A percentile compares a stretch with the other conserved stretches of the same genome.
Evolutionary conservation across 495 filamentous ascomycete genomes (phyloP).

Genomic region (Aspergillus heteromorphus): DNA sequence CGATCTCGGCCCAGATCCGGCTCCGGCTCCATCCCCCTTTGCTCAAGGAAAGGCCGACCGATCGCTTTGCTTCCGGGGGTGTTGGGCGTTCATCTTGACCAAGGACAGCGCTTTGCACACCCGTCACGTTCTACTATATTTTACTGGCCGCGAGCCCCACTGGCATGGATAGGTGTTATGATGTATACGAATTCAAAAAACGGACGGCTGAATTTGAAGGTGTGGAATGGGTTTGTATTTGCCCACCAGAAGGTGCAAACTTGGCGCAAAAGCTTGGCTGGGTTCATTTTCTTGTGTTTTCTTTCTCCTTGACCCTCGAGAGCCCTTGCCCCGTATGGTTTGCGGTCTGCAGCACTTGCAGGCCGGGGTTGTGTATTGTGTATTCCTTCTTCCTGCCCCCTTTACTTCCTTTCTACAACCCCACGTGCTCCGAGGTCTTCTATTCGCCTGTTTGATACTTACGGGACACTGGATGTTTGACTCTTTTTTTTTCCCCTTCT

Average conservation of each 20-base stretch:
- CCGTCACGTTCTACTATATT: slow-evolving; percentile 10
- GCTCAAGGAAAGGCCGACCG: not conserved
- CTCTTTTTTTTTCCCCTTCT: slow-evolving; percentile 1
- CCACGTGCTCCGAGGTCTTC: slow-evolving; percentile 5
- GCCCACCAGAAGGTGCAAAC: slow-evolving; percentile 27
- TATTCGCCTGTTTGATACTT: slow-evolving; percentile 17
- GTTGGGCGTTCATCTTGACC: not conserved
- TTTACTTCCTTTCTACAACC: slow-evolving; percentile 5
- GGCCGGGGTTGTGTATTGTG: slow-evolving; percentile 3
- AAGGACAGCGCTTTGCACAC: not conserved
- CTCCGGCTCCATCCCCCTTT: slow-evolving; percentile 1
- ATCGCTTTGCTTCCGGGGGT: slow-evolving; percentile 12
- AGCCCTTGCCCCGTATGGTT: slow-evolving; percentile 1
- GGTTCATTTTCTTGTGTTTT: slow-evolving; percentile 23
- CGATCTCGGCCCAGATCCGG: not conserved
- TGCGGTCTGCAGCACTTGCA: not conserved
- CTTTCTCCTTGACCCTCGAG: slow-evolving; percentile 8
- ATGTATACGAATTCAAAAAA: slow-evolving; percentile 40
- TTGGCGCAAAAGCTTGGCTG: slow-evolving; percentile 30
- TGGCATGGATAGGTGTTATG: slow-evolving; percentile 45
- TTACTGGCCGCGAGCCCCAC: slow-evolving; percentile 24
- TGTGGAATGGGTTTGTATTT: slow-evolving; percentile 26
- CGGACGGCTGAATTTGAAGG: slow-evolving; percentile 28
- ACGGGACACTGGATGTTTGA: slow-evolving; percentile 3
- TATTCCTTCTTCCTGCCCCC: slow-evolving; percentile 8